Evolutionary conservation across 352 stramenopile species (phyloP).

Genomic region (Pythium aristosporum): DNA sequence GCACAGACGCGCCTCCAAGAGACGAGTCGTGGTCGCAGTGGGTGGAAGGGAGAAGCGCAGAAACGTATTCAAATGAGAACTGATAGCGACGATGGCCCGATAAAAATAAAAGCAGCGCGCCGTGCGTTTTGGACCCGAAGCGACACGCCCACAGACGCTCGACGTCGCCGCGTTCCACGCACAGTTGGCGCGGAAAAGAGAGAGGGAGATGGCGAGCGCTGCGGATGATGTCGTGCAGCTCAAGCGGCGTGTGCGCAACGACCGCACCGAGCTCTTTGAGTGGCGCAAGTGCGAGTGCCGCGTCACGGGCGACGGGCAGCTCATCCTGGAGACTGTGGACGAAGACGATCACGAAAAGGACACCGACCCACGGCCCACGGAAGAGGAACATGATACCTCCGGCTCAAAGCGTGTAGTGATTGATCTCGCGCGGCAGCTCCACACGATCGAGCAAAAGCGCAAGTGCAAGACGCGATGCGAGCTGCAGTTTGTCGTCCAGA

Average conservation of each 20-base stretch:
- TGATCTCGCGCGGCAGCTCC: constrained; percentile 44
- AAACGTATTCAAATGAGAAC: no score
- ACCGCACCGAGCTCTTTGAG: constrained; percentile 63
- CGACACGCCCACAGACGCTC: no score
- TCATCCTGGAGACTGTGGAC: constrained; percentile 38
- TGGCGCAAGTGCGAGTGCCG: constrained; percentile 54
- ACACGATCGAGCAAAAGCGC: constrained; percentile 43
- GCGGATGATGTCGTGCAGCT: constrained; percentile 31
- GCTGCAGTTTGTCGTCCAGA: constrained; percentile 39
- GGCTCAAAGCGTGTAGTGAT: constrained; percentile 27
- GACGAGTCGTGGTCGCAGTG: no score
- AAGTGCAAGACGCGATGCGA: constrained; percentile 66
- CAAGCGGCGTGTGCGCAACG: constrained; percentile 64
- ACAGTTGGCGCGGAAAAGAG: no score
- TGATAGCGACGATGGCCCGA: no score
- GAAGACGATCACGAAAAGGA: constrained; percentile 31
- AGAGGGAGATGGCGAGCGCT: constrained; percentile 5
- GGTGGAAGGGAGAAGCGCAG: no score
- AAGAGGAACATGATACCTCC: not conserved
- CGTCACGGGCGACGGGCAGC: constrained; percentile 32
- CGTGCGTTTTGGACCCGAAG: no score
- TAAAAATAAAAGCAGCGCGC: no score
- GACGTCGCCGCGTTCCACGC: no score
- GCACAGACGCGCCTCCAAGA: no score
- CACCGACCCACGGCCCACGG: not conserved